Conservation (phyloP, 164 flowering plant genomes). For the Warburgia ugandensis region DNA sequence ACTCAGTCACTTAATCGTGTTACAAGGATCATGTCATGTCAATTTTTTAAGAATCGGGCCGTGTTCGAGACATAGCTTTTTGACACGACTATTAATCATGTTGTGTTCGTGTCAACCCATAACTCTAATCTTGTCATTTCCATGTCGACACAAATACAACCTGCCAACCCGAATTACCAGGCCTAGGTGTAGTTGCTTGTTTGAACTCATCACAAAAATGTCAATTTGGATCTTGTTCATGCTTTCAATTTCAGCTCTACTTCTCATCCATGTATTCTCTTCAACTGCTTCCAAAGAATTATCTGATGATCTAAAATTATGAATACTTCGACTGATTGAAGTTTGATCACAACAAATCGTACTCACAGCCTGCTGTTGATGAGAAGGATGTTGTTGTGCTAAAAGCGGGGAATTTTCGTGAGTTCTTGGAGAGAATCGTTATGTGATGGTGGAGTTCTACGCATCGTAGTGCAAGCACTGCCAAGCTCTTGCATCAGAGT, state of each 20-base stretch:
- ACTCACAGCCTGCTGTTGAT: slow-evolving; percentile 38
- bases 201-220: slow-evolving; percentile 21
- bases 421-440: slow-evolving; percentile 50
- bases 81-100: too few relatives aligned
- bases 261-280: slow-evolving; percentile 29
- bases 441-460: slow-evolving; percentile 87
- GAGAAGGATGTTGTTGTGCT: slow-evolving; percentile 85
- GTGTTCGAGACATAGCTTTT: too few relatives aligned
- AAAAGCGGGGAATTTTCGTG: slow-evolving; percentile 64
- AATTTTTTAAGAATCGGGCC: too few relatives aligned
- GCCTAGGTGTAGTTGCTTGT: too few relatives aligned
- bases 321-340: slow-evolving; percentile 37
- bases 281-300: slow-evolving; percentile 24
- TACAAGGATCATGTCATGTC: too few relatives aligned
- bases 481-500: slow-evolving; percentile 79
- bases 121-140: too few relatives aligned
- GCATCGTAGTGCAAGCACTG: slow-evolving; percentile 99
- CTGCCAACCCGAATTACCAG: too few relatives aligned
- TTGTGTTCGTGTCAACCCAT: too few relatives aligned
- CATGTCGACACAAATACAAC: too few relatives aligned
- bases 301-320: slow-evolving; percentile 35
- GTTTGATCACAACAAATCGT: slow-evolving; percentile 16
- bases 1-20: too few relatives aligned
- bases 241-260: slow-evolving; percentile 37
- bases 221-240: slow-evolving; percentile 35